Evolutionary conservation across 2,329 filamentous ascomycete genomes (phyloP), one percentile per base, ranked within the genome.

Genomic region (Aphanocladium album): DNA sequence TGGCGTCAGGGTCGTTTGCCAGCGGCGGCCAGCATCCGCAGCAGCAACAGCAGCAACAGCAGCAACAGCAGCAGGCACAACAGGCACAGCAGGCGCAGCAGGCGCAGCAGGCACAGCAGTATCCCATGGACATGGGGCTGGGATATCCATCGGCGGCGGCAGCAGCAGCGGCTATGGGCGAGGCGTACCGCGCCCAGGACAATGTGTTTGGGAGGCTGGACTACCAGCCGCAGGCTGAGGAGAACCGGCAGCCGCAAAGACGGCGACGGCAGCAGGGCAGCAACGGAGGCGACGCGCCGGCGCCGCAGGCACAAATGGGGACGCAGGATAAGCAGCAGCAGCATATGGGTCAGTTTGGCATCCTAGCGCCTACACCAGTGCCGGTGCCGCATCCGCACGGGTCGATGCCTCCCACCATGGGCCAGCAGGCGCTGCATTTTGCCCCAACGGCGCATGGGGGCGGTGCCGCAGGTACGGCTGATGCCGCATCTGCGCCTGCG

Each of bases 331-430:
- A 37, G 25, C 62, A 39, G 45, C 55, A 51, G 43, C 60, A 61
- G 43, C 62, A 60, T 14, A 39, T 60, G 37, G 75, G 75, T 6
- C 79, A 79, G 63, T 83, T 81, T 65, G 77, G 79, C 47, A 75
- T 81, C 60, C 68, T 82, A 62, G 74, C 77, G 7, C 72, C 74
- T 60, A 67, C 71, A 60, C 62, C 67, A 9, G 60, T 66, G 50
- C 67, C 68, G 2, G 57, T 57, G 5, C 19, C 54, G 39, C 52
- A 49, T 25, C 30, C 50, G 52, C 51, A 51, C 5, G 27, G 27
- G 14, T 16, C 41, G 6, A 57, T 57, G 59, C 16, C 51, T 5
- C 41, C 58, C 27, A 23, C 33, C 41, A 54, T 60, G 43, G 50
- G 41, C 17, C 57, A 60, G 50, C 57, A 53, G 43, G 30, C 52